Conservation (phyloP, 768 basidiomycete genomes). For the Trametes villosa region DNA sequence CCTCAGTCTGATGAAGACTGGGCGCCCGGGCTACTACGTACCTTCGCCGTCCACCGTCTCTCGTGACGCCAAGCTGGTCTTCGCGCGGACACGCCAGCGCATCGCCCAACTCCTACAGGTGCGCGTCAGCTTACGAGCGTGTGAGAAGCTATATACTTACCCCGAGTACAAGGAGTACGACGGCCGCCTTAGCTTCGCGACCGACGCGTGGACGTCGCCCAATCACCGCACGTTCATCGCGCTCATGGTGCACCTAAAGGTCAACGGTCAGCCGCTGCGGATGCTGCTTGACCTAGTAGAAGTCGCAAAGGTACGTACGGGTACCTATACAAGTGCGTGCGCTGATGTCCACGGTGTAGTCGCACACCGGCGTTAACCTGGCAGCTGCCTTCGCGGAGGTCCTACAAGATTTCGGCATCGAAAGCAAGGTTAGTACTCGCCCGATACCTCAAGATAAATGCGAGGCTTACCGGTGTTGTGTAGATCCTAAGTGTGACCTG, state of each 20-base stretch:
- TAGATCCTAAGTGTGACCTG: slow-evolving; percentile 21
- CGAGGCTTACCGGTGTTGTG: neutral
- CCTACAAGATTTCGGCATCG: slow-evolving; percentile 41
- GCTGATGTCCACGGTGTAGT: too few species aligned
- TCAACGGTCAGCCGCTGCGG: slow-evolving; percentile 31
- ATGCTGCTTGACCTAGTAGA: slow-evolving; percentile 45
- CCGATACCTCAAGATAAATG: too few species aligned
- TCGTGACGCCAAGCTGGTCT: slow-evolving; percentile 37
- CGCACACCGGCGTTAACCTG: slow-evolving; percentile 41
- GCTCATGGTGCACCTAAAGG: slow-evolving; percentile 39
- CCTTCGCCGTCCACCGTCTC: slow-evolving; percentile 40
- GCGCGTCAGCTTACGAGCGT: slow-evolving; percentile 6
- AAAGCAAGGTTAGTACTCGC: slow-evolving; percentile 36
- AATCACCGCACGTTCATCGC: slow-evolving; percentile 41
- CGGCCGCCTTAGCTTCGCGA: slow-evolving; percentile 37
- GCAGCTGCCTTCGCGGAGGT: slow-evolving; percentile 39
- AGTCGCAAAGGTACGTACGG: slow-evolving; percentile 33
- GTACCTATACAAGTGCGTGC: too few species aligned
- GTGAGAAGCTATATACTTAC: neutral
- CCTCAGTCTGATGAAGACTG: slow-evolving; percentile 38
- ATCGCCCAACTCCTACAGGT: slow-evolving; percentile 32
- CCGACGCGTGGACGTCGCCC: slow-evolving; percentile 44
- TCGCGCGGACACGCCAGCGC: slow-evolving; percentile 20
- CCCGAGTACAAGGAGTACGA: slow-evolving; percentile 35
- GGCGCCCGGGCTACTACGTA: slow-evolving; percentile 39